Base-by-base conservation (phyloP, 2,329 filamentous ascomycete species). In the Claviceps cyperi region DNA sequence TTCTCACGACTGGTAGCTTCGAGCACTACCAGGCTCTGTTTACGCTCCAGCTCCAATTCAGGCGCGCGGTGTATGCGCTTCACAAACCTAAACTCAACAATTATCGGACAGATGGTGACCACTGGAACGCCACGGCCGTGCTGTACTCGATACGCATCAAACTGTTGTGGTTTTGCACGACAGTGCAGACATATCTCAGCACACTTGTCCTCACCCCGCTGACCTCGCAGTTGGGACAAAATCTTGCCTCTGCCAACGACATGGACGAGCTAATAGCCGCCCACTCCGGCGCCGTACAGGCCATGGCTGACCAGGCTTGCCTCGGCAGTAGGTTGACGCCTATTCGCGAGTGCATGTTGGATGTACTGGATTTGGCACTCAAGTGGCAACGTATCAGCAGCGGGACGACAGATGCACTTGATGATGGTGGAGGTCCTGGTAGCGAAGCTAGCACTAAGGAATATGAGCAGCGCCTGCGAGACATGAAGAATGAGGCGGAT, bases 211-310 rank as follows among this genome's bases (percentile, higher is more conserved):
- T 94, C 1, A 75, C 74, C 0, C 77, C 80, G 0, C 73, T 80
- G 21, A 77, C 74, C 2, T 59, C 65, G 2, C 69, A 71, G 32
- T 76, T 96, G 69, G 68, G 69, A 5, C 62, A 64, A 2, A 69
- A 74, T 0, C 73, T 96, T 48, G 64, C 67, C 14, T 66, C 69
- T 5, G 80, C 86, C 0, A 72, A 75, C 24, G 87, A 91, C 56
- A 79, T 96, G 9, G 88, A 96, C 60, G 76, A 76, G 24, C 94
- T 96, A 86, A 81, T 89, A 24, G 66, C 66, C 1, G 73, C 81
- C 1, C 89, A 95, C 61, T 67, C 76, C 4, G 62, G 64, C 0
- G 91, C 84, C 58, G 68, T 84, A 43, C 73, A 71, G 43, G 74
- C 74, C 2, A 67, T 92, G 11, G 70, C 81, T 50, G 76, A 80